Evolutionary conservation across 257 asterid species (phyloP).

Genomic region (Solanum commersonii): DNA sequence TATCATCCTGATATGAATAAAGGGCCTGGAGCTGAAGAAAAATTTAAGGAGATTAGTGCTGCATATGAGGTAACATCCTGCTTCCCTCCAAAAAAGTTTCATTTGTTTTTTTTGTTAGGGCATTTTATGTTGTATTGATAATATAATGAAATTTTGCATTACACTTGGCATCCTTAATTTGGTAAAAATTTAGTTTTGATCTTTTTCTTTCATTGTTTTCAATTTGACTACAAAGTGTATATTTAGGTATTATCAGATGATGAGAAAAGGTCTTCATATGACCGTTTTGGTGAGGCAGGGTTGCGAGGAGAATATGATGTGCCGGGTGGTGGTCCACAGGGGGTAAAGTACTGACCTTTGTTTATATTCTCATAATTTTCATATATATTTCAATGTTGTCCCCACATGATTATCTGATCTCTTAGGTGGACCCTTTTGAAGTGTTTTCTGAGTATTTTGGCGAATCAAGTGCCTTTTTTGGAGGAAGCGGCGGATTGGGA

Average conservation of each 20-base stretch:
- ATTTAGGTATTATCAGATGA: conserved; percentile 79
- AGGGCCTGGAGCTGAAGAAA: conserved; percentile 77
- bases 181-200: not conserved
- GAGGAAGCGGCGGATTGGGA: conserved; percentile 45
- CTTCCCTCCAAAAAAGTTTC: not conserved
- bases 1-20: conserved; percentile 96
- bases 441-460: conserved; percentile 72
- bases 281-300: conserved; percentile 89
- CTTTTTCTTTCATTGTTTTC: not conserved
- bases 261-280: conserved; percentile 79
- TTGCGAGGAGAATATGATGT: conserved; percentile 57
- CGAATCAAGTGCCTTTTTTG: conserved; percentile 51
- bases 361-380: not conserved
- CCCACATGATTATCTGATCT: not conserved
- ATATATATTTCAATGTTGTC: not conserved
- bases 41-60: conserved; percentile 88
- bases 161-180: not conserved
- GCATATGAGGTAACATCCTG: conserved; percentile 73
- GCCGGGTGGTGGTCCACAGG: conserved; percentile 42
- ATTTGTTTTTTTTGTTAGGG: not conserved
- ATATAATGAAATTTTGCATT: too few relatives aligned
- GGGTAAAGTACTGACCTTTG: conserved; percentile 24
- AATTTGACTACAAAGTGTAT: conserved; percentile 2
- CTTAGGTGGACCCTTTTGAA: conserved; percentile 82
- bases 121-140: not conserved